Base-by-base conservation (phyloP, 2,329 filamentous ascomycete species). In the Trichoderma endophyticum region DNA sequence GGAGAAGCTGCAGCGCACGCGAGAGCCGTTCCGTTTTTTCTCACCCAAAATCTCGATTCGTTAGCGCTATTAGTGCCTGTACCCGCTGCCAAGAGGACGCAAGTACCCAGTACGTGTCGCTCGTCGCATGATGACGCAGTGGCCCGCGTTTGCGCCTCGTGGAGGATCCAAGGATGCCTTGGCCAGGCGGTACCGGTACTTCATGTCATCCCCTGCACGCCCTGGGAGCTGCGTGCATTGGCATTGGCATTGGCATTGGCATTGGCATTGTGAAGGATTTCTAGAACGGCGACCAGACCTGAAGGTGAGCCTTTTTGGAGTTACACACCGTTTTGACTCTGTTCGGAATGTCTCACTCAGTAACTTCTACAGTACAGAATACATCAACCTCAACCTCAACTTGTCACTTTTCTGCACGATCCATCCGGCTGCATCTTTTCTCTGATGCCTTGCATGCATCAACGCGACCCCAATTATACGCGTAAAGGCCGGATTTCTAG, bases 61-160 rank as follows among this genome's bases (percentile, higher is more conserved):
- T n/a, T 26, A 24, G 57, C 21, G 48, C 48, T 36, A n/a, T 60
- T n/a, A 39, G 59, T 26, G 32, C 8, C 32, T 26, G 30, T 26
- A 43, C 32, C 54, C 51, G 32, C 51, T 59, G 65, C 65, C 24
- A 68, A 68, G 34, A 32, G 12, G 9, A 7, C 4, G 12, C 8
- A 30, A 21, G 57, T 60, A 60, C 9, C 18, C 57, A 30, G 62
- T 65, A 54, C 62, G 43, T 34, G 18, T n/a, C 24, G 12, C 34
- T 9, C 18, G 56, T 60, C 34, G 56, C 54, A 69, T 57, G 66
- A 69, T 69, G 66, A 69, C 66, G 66, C 66, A 68, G n/a, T 32
- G 28, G 43, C 36, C 26, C 26, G 54, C 56, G 34, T 60, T 65
- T 60, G 36, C 26, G 54, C 66, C 66, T 61, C 28, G 54, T 60